Evolutionary conservation across 83 land plant species (phyloP).

Genomic region (Thuja plicata): DNA sequence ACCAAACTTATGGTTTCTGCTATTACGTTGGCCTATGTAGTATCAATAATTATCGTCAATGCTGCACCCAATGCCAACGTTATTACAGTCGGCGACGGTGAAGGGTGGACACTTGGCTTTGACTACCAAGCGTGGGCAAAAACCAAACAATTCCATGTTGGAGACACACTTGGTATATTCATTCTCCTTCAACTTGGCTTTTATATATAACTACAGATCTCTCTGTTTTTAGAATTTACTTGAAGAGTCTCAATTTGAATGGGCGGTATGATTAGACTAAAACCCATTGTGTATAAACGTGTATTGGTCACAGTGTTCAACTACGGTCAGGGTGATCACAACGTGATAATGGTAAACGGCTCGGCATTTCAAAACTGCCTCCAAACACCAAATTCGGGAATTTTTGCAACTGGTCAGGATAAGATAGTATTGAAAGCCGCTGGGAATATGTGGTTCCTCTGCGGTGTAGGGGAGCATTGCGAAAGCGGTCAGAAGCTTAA

Average conservation of each 20-base stretch:
- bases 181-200: not conserved
- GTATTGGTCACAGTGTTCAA: constrained; percentile 23
- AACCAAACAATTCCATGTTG: constrained; percentile 32
- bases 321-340: constrained; percentile 29
- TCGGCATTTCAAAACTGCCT: constrained; percentile 20
- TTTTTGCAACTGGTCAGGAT: constrained; percentile 19
- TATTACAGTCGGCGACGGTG: constrained; percentile 20
- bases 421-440: constrained; percentile 3
- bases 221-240: too few species aligned
- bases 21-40: too few species aligned
- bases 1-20: too few species aligned
- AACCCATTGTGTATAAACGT: too few species aligned
- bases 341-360: constrained; percentile 25
- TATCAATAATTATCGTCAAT: too few species aligned
- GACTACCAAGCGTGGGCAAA: constrained; percentile 32
- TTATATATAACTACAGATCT: too few species aligned
- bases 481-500: constrained; percentile 27
- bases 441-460: constrained; percentile 36
- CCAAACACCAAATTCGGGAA: not conserved
- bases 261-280: too few species aligned
- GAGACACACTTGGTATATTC: constrained; percentile 28
- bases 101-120: constrained; percentile 23
- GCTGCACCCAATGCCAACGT: too few species aligned
- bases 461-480: constrained; percentile 26
- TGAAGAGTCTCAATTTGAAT: too few species aligned